Conservation (phyloP, 1,139 yeast genomes). For the Zygoascus meyerae region DNA sequence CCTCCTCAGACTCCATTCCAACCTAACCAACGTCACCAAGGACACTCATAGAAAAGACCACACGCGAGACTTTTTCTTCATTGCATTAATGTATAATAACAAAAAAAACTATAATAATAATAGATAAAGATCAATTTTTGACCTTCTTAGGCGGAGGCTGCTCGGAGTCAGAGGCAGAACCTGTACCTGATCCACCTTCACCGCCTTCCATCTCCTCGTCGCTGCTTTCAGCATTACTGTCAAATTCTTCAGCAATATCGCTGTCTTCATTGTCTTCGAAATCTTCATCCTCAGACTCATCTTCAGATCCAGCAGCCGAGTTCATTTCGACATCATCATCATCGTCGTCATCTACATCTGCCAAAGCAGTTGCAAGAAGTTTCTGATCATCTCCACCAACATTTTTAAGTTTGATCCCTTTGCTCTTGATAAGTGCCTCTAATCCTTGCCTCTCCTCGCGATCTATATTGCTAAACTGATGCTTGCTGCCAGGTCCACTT, state of each 20-base stretch:
- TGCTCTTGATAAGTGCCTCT: conserved; percentile 69
- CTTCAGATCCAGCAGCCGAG: conserved; percentile 51
- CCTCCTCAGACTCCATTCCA: conserved; percentile 8
- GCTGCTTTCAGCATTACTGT: conserved; percentile 57
- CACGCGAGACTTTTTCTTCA: neutral
- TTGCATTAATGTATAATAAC: neutral
- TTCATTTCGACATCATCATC: conserved; percentile 37
- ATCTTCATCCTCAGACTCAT: conserved; percentile 49
- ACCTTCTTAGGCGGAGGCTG: conserved; percentile 23
- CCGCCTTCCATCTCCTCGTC: conserved; percentile 42
- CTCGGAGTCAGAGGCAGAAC: conserved; percentile 23
- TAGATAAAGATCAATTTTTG: conserved; percentile 5
- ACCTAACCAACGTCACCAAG: conserved; percentile 3
- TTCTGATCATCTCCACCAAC: conserved; percentile 87
- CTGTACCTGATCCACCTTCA: conserved; percentile 33
- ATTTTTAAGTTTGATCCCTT: conserved; percentile 75
- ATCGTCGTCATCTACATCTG: conserved; percentile 55
- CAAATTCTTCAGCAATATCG: conserved; percentile 85
- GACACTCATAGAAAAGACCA: neutral
- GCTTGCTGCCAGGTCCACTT: conserved; percentile 50
- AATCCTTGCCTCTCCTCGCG: conserved; percentile 82
- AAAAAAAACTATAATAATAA: neutral
- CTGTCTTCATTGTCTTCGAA: conserved; percentile 59
- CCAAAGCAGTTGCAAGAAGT: conserved; percentile 69
- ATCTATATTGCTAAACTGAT: conserved; percentile 82